Percentiles rank a stretch among this genome's conserved stretches.
Conservation (phyloP, 306 rosid species). For the Malus orientalis region DNA sequence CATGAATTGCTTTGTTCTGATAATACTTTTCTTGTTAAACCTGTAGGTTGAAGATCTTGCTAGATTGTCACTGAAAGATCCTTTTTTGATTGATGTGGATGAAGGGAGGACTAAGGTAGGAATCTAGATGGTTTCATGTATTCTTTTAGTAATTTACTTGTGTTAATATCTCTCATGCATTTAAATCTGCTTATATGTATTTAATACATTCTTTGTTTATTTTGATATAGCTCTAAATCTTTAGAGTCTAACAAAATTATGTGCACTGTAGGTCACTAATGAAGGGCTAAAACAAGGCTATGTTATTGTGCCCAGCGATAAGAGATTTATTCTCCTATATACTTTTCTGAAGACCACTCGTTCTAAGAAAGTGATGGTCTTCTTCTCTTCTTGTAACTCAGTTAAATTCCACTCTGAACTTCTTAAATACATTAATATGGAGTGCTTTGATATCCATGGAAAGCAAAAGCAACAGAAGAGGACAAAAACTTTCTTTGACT, state of each 20-base stretch:
- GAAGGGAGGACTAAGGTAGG: conserved; percentile 75
- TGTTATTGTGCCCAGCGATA: conserved; percentile 71
- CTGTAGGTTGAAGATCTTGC: conserved; percentile 86
- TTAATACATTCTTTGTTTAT: neutral
- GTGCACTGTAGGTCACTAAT: conserved; percentile 60
- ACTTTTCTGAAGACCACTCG: conserved; percentile 66
- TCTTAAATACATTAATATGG: conserved; percentile 56
- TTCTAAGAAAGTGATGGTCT: conserved; percentile 87
- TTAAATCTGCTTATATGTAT: neutral
- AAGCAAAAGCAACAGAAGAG: conserved; percentile 85
- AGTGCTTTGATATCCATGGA: conserved; percentile 83
- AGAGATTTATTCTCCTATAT: conserved; percentile 74
- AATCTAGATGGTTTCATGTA: neutral
- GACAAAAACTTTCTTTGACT: conserved; percentile 63
- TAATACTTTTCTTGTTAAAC: neutral
- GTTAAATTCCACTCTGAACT: conserved; percentile 85
- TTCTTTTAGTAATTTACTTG: neutral
- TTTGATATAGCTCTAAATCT: neutral
- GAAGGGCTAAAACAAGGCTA: conserved; percentile 97
- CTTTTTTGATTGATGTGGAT: conserved; percentile 74
- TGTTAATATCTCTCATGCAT: neutral
- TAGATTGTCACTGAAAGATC: conserved; percentile 66
- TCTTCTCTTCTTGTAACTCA: conserved; percentile 92
- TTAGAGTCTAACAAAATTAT: conserved; percentile 17
- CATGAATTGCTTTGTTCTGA: neutral